A percentile compares a stretch with the other conserved stretches of the same genome.
phyloP scores from a whole-genome alignment of 495 filamentous ascomycete species.

The Haplographium delicatum region DNA sequence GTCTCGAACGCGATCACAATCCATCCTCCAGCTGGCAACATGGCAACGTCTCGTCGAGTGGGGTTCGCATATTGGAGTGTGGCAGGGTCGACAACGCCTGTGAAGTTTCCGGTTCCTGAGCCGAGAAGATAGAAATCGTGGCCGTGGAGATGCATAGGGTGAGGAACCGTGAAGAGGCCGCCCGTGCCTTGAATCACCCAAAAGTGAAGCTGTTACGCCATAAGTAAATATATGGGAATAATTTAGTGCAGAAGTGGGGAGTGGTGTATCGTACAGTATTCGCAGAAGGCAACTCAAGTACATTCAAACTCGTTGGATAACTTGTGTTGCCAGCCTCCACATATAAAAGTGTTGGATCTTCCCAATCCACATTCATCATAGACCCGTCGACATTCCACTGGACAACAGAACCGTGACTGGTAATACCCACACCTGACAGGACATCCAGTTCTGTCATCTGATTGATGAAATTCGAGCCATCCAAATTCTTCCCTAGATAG shows the following conservation, averaged over 20 bases:
- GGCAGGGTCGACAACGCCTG: not conserved
- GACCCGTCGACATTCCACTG: slow-evolving; percentile 26
- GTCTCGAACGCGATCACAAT: slow-evolving; percentile 50
- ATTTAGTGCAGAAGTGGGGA: not conserved
- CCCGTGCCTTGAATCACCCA: slow-evolving; percentile 36
- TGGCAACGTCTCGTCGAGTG: slow-evolving; percentile 53
- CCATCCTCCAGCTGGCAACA: slow-evolving; percentile 39
- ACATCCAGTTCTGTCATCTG: not conserved
- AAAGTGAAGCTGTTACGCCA: slow-evolving; percentile 32
- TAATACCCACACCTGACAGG: not conserved
- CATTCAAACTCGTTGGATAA: slow-evolving; percentile 31
- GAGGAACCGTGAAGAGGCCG: slow-evolving; percentile 18
- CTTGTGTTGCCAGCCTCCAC: slow-evolving; percentile 28
- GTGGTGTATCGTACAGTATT: not conserved
- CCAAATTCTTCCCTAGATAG: not conserved
- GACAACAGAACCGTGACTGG: not conserved
- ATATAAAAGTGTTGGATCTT: slow-evolving; percentile 33
- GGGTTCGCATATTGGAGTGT: slow-evolving; percentile 35
- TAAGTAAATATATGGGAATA: too few species aligned
- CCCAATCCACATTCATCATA: slow-evolving; percentile 35
- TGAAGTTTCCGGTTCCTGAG: slow-evolving; percentile 27
- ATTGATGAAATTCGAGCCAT: not conserved
- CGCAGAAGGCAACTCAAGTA: slow-evolving; percentile 26
- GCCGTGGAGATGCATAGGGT: slow-evolving; percentile 52
- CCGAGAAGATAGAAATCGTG: slow-evolving; percentile 54